Evolutionary conservation across 1,284 basidiomycete genomes (phyloP).

Genomic region (Amylostereum chailletii): DNA sequence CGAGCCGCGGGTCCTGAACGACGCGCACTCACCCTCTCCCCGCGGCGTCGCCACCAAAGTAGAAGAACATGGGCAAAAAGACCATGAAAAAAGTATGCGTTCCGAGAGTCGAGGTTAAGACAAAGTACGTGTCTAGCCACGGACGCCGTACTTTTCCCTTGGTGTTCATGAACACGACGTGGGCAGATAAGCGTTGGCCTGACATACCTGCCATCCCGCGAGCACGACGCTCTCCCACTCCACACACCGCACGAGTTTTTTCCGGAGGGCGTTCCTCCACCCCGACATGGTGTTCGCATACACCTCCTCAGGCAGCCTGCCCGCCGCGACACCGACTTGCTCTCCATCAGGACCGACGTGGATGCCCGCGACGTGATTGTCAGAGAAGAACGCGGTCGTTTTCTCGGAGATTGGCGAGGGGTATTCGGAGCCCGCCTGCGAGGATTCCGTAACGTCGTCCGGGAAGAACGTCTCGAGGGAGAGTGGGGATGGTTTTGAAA

Average conservation of each 20-base stretch:
- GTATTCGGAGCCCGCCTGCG: too few species aligned
- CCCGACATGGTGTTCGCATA: slow-evolving; percentile 56
- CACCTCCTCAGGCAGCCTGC: slow-evolving; percentile 38
- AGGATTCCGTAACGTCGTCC: too few species aligned
- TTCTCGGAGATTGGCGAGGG: too few species aligned
- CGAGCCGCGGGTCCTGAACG: too few species aligned
- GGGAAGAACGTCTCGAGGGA: too few species aligned
- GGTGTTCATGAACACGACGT: neutral
- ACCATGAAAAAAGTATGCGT: slow-evolving; percentile 96
- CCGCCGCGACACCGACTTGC: slow-evolving; percentile 14
- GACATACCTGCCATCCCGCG: slow-evolving; percentile 61
- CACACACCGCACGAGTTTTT: slow-evolving; percentile 50
- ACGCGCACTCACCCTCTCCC: slow-evolving; percentile 59
- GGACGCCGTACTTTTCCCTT: slow-evolving; percentile 57
- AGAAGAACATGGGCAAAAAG: slow-evolving; percentile 79
- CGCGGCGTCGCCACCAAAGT: slow-evolving; percentile 71
- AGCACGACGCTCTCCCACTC: slow-evolving; percentile 59
- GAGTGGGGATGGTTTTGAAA: too few species aligned
- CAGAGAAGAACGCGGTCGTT: too few species aligned
- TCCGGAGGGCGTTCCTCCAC: slow-evolving; percentile 65
- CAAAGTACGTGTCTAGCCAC: slow-evolving; percentile 81
- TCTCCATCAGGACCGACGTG: too few species aligned
- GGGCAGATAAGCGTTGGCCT: neutral
- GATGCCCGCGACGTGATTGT: too few species aligned
- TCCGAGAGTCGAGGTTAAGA: slow-evolving; percentile 83